Evolutionary conservation across 257 asterid species (phyloP).

Genomic region (Echium plantagineum): DNA sequence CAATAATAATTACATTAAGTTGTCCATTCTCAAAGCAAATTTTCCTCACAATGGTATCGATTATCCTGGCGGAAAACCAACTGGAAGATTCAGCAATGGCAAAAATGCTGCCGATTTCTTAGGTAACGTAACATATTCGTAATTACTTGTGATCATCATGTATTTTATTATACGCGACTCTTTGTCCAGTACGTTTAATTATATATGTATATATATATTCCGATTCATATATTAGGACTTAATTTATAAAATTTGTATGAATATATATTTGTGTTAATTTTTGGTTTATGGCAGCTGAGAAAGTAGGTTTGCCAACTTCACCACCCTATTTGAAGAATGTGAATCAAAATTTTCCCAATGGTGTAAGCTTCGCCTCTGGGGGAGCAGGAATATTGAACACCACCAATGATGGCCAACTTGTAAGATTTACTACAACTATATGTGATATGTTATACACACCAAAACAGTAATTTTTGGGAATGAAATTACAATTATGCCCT

Average conservation of each 20-base stretch:
- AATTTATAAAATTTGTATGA: too few relatives aligned
- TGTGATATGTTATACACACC: too few relatives aligned
- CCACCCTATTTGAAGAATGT: conserved; percentile 60
- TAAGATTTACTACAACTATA: conserved; percentile 11
- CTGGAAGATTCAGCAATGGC: conserved; percentile 84
- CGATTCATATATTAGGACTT: too few relatives aligned
- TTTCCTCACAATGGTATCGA: conserved; percentile 63
- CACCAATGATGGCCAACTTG: conserved; percentile 32
- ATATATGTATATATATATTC: too few relatives aligned
- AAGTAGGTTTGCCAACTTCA: conserved; percentile 51
- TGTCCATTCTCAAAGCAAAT: conserved; percentile 45
- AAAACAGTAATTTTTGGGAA: too few relatives aligned
- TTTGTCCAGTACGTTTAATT: too few relatives aligned
- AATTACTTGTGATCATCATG: too few relatives aligned
- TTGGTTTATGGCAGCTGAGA: conserved; percentile 40
- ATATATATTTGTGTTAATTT: too few relatives aligned
- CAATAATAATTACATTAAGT: conserved; percentile 45
- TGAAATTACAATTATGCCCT: too few relatives aligned
- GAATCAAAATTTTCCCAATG: conserved; percentile 28
- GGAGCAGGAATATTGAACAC: conserved; percentile 69
- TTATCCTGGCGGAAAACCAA: conserved; percentile 36
- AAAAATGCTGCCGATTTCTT: conserved; percentile 75
- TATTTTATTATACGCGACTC: too few relatives aligned
- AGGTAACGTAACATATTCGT: conserved; percentile 22
- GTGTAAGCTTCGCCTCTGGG: conserved; percentile 81